Base-by-base conservation (phyloP, 371 early-diverging fungal genomes). In the Zopfochytrium polystomum region DNA sequence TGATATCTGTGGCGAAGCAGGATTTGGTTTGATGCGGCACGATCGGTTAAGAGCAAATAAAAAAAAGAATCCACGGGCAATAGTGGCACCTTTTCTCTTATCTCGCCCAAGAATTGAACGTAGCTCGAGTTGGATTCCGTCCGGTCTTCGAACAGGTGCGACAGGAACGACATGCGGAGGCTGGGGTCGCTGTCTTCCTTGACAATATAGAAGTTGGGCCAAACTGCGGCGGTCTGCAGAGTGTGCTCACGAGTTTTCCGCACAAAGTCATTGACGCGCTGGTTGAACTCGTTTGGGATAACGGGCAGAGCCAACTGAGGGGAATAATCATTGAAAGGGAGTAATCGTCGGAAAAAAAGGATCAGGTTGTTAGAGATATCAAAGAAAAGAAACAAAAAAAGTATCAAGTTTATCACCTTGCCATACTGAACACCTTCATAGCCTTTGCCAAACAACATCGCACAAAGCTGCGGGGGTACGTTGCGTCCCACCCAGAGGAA, bases 121-220 rank as follows among this genome's bases (percentile, higher is more conserved):
- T 94, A 95, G 55, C 88, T 87, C 77, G 85, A 65, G 3, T 58
- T 64, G 31, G 58, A 80, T 33, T 91, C 87, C 20, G 85, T 87
- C 52, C 92, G 85, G 67, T 95, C 96, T 75, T 94, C 93, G 34
- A 93, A 79, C 63, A 95, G 72, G 57, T 90, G 87, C 34, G 86
- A 82, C 70, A 90, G 55, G 78, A 94, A 90, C 89, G 85, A 82
- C 63, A 87, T 73, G 20, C 90, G 80, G 56, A 92, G 64, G 9
- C 79, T 76, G 22, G 88, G 90, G 63, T 93, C 91, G 22, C 90
- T 89, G 63, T 95, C 93, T 71, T 95, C 95, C 70, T 89, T 90
- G 58, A 93, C 83, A 42, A 95, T 72, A 62, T 89, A 90, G 5
- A 85, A 65, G 23, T 62, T 65, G 60, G 82, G 83, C 35, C 72